Base-by-base conservation (phyloP, 108 stramenopile genomes). In the Fragilaria crotonensis region DNA sequence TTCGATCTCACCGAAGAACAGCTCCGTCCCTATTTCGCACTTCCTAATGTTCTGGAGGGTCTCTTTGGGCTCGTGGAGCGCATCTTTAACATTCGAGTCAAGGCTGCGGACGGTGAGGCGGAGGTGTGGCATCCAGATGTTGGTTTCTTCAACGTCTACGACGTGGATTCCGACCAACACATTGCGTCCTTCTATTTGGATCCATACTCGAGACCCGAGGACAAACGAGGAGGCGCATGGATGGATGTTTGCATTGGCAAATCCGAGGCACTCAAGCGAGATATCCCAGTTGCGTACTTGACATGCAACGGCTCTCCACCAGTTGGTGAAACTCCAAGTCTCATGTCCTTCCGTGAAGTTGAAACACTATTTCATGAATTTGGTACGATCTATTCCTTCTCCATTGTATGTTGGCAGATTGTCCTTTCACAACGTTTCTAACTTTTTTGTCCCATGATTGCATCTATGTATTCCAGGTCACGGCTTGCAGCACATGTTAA, bases 281-380 rank as follows among this genome's bases (percentile, higher is more conserved):
- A 92, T 30, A 67, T 84, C 46, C 97, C 98, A 2, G 96, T 98
- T n/a, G 98, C 98, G 0, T 96, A 99, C 77, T 64, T 99, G 53
- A 97, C 96, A 4, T 98, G 97, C 88, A 99, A 99, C 57, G 97
- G 96, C n/a, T 88, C 90, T 32, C 96, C 97, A 25, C 98, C 97
- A 14, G 89, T 97, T 17, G 96, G 86, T 21, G 80, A 87, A 30
- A 91, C 79, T 59, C 98, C 98, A 19, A 87, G 87, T 45, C 89
- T 99, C 54, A 97, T 99, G 98, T 95, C 97, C 4, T 99, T 99
- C 70, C 73, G 87, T 18, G 96, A 99, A 70, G 97, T 98, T 23
- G 92, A 96, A 61, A 99, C 98, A 7, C 75, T 99, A 32, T 98
- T 97, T 66, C 98, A 99, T 50, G 98, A 98, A 67, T 79, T 87